A percentile compares a stretch with the other conserved stretches of the same genome.
Evolutionary conservation across 1,284 basidiomycete genomes (phyloP).

Genomic region (Boletus semigastroideus): DNA sequence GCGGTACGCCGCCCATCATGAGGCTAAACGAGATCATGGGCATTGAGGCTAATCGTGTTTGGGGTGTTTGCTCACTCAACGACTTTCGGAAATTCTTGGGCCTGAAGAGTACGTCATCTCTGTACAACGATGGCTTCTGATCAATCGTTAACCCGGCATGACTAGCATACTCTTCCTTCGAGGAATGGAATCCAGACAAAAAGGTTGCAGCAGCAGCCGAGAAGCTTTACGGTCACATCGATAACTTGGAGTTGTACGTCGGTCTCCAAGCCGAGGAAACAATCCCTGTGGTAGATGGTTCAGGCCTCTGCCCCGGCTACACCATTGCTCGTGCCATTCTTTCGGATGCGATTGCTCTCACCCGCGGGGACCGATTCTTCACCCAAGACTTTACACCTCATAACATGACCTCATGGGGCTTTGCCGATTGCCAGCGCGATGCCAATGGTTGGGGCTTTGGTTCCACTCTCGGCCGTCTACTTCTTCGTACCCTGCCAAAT

Average conservation of each 20-base stretch:
- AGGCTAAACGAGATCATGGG: constrained; percentile 81
- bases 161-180: constrained; percentile 60
- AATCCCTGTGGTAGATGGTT: constrained; percentile 75
- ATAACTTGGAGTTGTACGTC: constrained; percentile 81
- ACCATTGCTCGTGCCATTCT: constrained; percentile 87
- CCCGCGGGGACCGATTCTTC: constrained; percentile 81
- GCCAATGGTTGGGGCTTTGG: constrained; percentile 67
- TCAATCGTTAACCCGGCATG: not conserved
- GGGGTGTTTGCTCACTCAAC: constrained; percentile 84
- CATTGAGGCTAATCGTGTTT: constrained; percentile 73
- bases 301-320: constrained; percentile 81
- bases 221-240: constrained; percentile 73
- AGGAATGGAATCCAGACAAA: constrained; percentile 81
- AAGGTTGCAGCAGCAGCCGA: constrained; percentile 73
- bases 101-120: constrained; percentile 56
- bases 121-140: not conserved
- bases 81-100: constrained; percentile 84
- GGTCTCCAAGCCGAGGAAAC: constrained; percentile 71
- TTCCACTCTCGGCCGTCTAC: constrained; percentile 69
- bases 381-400: constrained; percentile 80
- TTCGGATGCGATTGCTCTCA: constrained; percentile 83
- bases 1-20: constrained; percentile 74
- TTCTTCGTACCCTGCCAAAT: constrained; percentile 71
- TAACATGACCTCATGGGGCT: constrained; percentile 83
- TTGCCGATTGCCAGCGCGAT: constrained; percentile 74